Conservation (phyloP, 2,329 filamentous ascomycete species). For the Shiraia sp. region DNA sequence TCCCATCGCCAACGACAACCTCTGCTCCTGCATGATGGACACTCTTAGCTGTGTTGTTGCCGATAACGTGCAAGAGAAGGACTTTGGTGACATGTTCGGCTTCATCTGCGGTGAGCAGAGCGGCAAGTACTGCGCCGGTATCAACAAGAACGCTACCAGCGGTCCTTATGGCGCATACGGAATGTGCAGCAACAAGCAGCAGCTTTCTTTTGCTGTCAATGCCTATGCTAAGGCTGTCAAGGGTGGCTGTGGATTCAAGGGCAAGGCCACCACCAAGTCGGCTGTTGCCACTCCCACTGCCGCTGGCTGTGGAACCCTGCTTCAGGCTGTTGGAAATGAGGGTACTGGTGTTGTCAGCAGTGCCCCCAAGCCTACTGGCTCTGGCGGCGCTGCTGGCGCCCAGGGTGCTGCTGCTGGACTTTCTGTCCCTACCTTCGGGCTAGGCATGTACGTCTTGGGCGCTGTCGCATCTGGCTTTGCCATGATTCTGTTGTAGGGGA, state of each 20-base stretch:
- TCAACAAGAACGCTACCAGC: slow-evolving; percentile 66
- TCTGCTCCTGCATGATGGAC: slow-evolving; percentile 85
- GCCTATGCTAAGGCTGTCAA: slow-evolving; percentile 59
- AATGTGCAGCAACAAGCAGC: slow-evolving; percentile 72
- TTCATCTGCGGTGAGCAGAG: slow-evolving; percentile 67
- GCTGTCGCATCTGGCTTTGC: slow-evolving; percentile 57
- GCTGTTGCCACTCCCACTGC: slow-evolving; percentile 51
- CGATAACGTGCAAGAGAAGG: slow-evolving; percentile 57
- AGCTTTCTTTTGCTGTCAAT: slow-evolving; percentile 76
- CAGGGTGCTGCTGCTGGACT: slow-evolving; percentile 47
- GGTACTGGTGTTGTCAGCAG: slow-evolving; percentile 59
- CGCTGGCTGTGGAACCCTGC: slow-evolving; percentile 60
- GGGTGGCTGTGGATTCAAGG: slow-evolving; percentile 72
- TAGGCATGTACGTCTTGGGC: slow-evolving; percentile 55
- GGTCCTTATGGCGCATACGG: slow-evolving; percentile 77
- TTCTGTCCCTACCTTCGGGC: slow-evolving; percentile 51
- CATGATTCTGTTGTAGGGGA: slow-evolving; percentile 58
- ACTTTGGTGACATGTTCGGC: slow-evolving; percentile 71
- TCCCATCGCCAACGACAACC: slow-evolving; percentile 74
- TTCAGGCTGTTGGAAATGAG: slow-evolving; percentile 66
- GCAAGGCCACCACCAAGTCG: slow-evolving; percentile 63
- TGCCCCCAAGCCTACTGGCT: slow-evolving; percentile 24
- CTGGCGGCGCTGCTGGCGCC: slow-evolving; percentile 13
- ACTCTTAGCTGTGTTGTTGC: slow-evolving; percentile 72
- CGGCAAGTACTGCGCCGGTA: slow-evolving; percentile 65